Percentiles rank a stretch among this genome's conserved stretches.
These are phyloP conservation scores for Debaryomyces sp. DNA, from an alignment of 1,139 yeast species.

Conservation along the genomic window DNA sequence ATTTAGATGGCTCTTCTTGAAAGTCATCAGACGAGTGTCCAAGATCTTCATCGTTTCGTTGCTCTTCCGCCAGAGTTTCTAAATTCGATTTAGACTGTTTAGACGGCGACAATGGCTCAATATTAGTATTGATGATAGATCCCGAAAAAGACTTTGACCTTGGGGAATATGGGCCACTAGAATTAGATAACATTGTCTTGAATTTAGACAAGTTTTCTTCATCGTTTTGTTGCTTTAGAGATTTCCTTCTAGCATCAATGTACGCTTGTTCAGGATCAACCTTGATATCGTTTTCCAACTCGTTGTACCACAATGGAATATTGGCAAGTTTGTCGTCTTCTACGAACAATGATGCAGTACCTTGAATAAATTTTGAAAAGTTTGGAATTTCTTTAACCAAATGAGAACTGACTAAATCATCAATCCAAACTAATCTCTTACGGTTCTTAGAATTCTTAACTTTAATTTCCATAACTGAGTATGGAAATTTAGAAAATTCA, in stretches of 20 bases:
- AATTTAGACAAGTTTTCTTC: conserved; percentile 51
- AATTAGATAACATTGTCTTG: conserved; percentile 42
- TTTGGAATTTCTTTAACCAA: conserved; percentile 90
- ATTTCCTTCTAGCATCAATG: conserved; percentile 51
- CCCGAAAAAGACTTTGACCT: conserved; percentile 48
- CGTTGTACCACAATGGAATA: conserved; percentile 94
- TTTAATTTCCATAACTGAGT: conserved; percentile 88
- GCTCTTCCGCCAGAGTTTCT: not conserved
- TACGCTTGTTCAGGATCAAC: conserved; percentile 76
- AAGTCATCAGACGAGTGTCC: conserved; percentile 44
- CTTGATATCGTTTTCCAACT: conserved; percentile 77
- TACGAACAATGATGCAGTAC: conserved; percentile 81
- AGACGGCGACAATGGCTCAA: conserved; percentile 6
- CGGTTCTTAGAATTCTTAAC: conserved; percentile 51
- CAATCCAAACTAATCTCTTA: conserved; percentile 71
- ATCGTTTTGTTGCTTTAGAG: conserved; percentile 44
- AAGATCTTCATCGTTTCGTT: conserved; percentile 3
- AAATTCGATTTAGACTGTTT: not conserved
- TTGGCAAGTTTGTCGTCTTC: conserved; percentile 91
- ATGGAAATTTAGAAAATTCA: conserved; percentile 85
- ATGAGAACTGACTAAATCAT: conserved; percentile 81
- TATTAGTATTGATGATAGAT: conserved; percentile 23
- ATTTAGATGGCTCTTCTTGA: conserved; percentile 31
- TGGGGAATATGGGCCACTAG: conserved; percentile 35
- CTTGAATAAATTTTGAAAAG: conserved; percentile 88